Evolutionary conservation across 352 stramenopile genomes (phyloP).

Genomic region (Pythium chondricola): DNA sequence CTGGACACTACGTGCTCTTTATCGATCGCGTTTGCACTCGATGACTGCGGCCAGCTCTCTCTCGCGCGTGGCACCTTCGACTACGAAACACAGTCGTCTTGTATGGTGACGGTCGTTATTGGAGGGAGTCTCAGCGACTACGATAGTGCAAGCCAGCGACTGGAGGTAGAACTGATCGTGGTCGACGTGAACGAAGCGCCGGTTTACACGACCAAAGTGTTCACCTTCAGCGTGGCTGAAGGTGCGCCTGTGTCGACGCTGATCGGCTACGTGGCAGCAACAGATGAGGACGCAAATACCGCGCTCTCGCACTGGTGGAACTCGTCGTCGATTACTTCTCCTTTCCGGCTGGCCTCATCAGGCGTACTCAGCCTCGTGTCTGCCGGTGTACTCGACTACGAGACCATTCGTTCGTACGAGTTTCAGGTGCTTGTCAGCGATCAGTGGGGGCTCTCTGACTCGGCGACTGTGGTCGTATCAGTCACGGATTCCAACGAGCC

Average conservation of each 20-base stretch:
- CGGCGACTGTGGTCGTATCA: conserved; percentile 21
- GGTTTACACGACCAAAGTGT: conserved; percentile 1
- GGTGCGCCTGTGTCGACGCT: conserved; percentile 1
- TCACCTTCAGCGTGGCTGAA: conserved; percentile 18
- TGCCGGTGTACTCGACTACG: conserved; percentile 15
- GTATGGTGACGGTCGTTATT: conserved; percentile 15
- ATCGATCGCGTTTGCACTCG: conserved; percentile 9
- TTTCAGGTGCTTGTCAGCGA: conserved; percentile 18
- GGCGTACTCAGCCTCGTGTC: conserved; percentile 13
- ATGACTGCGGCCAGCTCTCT: conserved; percentile 21
- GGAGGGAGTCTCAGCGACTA: conserved; percentile 13
- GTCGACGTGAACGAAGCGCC: conserved; percentile 21
- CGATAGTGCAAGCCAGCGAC: conserved; percentile 1
- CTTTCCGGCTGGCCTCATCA: conserved; percentile 4
- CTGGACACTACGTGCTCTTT: conserved; percentile 4
- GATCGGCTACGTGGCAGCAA: conserved; percentile 15
- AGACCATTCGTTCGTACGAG: conserved; percentile 12
- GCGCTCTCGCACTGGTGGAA: conserved; percentile 7
- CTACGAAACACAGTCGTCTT: conserved; percentile 20
- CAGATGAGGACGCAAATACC: conserved; percentile 13
- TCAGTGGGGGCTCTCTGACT: conserved; percentile 22
- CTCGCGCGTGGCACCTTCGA: conserved; percentile 15
- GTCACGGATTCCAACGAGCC: conserved; percentile 43
- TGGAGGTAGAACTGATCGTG: conserved; percentile 12
- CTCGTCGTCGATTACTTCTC: not conserved